Evolutionary conservation across 202 grass and related monocot genomes (phyloP).

Genomic region (Elaeis oleifera): DNA sequence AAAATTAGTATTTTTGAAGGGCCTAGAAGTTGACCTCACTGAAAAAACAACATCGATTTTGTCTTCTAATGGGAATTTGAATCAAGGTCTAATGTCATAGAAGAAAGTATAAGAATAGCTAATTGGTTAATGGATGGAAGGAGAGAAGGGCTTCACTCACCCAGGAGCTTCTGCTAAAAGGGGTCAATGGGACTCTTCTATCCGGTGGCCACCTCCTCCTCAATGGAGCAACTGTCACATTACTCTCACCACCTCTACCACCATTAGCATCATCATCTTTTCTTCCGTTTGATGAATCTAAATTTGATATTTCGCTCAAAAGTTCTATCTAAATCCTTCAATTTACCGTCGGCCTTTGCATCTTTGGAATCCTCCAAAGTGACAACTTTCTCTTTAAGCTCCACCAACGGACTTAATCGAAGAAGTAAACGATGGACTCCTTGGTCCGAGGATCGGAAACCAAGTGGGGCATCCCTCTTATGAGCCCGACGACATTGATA

Average conservation of each 20-base stretch:
- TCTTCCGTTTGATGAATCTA: neutral
- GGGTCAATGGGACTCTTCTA: conserved; percentile 71
- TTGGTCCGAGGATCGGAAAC: conserved; percentile 22
- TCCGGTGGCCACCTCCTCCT: conserved; percentile 59
- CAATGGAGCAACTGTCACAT: conserved; percentile 11
- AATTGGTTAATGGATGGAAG: too few relatives aligned
- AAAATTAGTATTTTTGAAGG: too few relatives aligned
- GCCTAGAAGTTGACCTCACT: neutral
- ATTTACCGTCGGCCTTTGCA: neutral
- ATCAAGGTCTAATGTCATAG: too few relatives aligned
- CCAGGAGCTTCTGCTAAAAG: conserved; percentile 74
- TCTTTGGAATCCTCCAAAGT: conserved; percentile 18
- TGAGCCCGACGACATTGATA: conserved; percentile 67
- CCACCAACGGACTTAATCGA: neutral
- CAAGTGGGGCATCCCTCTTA: conserved; percentile 37
- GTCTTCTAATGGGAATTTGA: too few relatives aligned
- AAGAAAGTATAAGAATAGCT: too few relatives aligned
- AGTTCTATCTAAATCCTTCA: conserved; percentile 13
- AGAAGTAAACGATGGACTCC: neutral
- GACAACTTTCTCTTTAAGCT: neutral
- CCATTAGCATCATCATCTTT: neutral
- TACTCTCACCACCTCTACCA: conserved; percentile 3
- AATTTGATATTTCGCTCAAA: neutral
- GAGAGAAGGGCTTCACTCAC: conserved; percentile 30
- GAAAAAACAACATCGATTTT: neutral